Evolutionary conservation across 2,329 filamentous ascomycete genomes (phyloP), one percentile per base, ranked within the genome.

Genomic region (Westerdykella ornata): DNA sequence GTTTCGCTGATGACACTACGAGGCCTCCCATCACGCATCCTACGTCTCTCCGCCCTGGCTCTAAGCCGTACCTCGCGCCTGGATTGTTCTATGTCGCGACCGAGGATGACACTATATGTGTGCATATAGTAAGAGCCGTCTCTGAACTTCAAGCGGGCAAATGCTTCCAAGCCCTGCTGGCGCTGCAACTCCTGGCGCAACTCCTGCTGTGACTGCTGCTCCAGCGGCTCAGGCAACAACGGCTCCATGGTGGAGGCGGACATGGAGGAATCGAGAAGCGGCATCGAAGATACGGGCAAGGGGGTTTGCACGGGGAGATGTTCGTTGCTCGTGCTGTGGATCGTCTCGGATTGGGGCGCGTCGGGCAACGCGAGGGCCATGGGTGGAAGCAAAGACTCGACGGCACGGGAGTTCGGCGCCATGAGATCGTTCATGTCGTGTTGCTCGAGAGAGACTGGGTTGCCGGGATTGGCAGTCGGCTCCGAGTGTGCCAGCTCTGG

Each of bases 71-170:
- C 80, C 49, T 75, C 72, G 45, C 76, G 72, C 42, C 57, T 62
- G 19, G 61, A 60, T 13, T 62, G 59, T 9, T 57, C 47, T 18
- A 81, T 73, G 62, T 88, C 84, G 46, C 85, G 81, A 41, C 84
- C 84, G 19, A 89, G 78, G 42, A 85, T 77, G 52, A 88, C 76
- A 39, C 78, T 74, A 53, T 82, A 82, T 1, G 83, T 87, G 38
- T 81, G 86, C 80, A 89, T 84, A 65, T 85, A 84, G 62, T 85
- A 88, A 42, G 81, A 76, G 57, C 84, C 83, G 68, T 89, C 85
- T 51, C 77, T 74, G 59, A 89, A 88, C 54, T 81, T 77, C 46
- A 89, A 69, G 57, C 80, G 80, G 31, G 79, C 80, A 61, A 78
- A 82, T 26, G 78, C 79, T 48, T 76, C 72, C 45, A 80, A 75